These are phyloP conservation scores for Arthroderma sp. DNA, from an alignment of 2,329 filamentous ascomycete species.

Conservation along the genomic window DNA sequence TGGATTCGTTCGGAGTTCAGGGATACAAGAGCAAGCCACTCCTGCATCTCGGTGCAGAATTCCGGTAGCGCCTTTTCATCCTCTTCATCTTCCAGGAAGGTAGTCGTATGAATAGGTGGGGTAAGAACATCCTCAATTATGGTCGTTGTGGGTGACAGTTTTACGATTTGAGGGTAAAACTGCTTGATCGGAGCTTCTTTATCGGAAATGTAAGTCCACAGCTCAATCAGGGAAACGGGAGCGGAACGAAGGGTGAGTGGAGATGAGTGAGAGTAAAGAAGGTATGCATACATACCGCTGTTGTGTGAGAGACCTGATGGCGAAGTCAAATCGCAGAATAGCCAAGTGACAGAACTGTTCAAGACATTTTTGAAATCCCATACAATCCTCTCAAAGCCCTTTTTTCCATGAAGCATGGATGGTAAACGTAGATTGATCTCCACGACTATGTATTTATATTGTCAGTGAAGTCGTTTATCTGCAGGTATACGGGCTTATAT, in stretches of 20 bases:
- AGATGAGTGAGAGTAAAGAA: background rate
- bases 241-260: background rate
- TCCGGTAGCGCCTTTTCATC: slow-evolving; percentile 42
- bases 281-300: slow-evolving; percentile 29
- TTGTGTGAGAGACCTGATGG: slow-evolving; percentile 13
- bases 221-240: slow-evolving; percentile 1
- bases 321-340: slow-evolving; percentile 53
- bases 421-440: slow-evolving; percentile 60
- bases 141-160: slow-evolving; percentile 16
- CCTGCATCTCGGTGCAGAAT: slow-evolving; percentile 41
- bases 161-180: slow-evolving; percentile 25
- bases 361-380: slow-evolving; percentile 72
- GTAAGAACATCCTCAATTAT: slow-evolving; percentile 17
- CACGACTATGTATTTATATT: slow-evolving; percentile 42
- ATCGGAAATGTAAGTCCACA: slow-evolving; percentile 7
- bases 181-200: slow-evolving; percentile 24
- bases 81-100: slow-evolving; percentile 4
- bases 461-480: background rate
- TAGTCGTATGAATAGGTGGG: slow-evolving; percentile 22
- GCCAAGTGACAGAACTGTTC: slow-evolving; percentile 54
- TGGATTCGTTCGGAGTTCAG: slow-evolving; percentile 28
- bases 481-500: slow-evolving; percentile 15
- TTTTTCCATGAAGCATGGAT: slow-evolving; percentile 72
- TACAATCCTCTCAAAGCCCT: slow-evolving; percentile 62
- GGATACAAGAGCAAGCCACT: slow-evolving; percentile 50